Base-by-base conservation (phyloP, 1,139 yeast species). In the Candida gigantensis region DNA sequence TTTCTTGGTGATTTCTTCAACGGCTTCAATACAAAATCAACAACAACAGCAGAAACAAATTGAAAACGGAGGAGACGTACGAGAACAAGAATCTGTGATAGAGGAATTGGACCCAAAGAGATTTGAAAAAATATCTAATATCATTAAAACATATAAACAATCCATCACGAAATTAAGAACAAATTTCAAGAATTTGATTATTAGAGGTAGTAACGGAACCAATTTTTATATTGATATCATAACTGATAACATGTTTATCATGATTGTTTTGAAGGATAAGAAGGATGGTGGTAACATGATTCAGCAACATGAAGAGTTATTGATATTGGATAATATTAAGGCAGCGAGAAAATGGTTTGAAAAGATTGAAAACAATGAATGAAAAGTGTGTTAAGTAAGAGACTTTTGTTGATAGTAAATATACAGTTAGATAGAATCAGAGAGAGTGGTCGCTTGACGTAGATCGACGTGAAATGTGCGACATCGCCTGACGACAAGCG, bases 81-180 rank as follows among this genome's bases (percentile, higher is more conserved):
- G 46, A 32, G 53, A 52, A 24, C 36, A 13, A 31, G 34, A 20
- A 30, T 25, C 31, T 29, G 42, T 32, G 12, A 25, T 34, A 23
- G 56, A 52, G 35, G 57, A 55, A 30, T 62, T 81, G 43, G 97
- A 89, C 55, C 96, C 97, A 3, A 89, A 90, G 53, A 69, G 97
- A 49, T 92, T 90, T 55, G 98, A 92, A 56, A 90, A 90, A 59
- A 89, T 92, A 21, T 85, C 95, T 25, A 90, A 89, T 57, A 89
- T 90, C 41, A 88, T 92, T 69, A 92, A 92, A 54, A 89, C 96
- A 10, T 92, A 87, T 62, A 90, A 92, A 54, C 97, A 92, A 61
- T 85, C 95, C 44, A 89, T 95, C 36, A 81, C 89, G 35, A 89
- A 89, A 58, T 72, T 92, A 55, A 77, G 96, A 54, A 79, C 96